Evolutionary conservation across 495 filamentous ascomycete genomes (phyloP).

Genomic region (Pseudoneurospora amorphoporcata): DNA sequence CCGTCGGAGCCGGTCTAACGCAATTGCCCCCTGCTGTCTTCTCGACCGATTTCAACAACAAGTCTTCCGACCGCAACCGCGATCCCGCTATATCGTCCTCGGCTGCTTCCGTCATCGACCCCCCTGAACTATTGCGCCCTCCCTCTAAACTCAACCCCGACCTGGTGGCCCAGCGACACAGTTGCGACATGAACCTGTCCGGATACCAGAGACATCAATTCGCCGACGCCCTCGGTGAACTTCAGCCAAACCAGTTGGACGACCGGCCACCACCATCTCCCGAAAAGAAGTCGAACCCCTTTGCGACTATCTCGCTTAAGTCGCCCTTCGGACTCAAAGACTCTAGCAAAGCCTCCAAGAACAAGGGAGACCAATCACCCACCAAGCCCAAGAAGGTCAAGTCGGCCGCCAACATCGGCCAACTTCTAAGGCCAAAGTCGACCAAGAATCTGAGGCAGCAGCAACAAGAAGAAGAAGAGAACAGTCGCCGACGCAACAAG

Average conservation of each 20-base stretch:
- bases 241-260: conserved; percentile 39
- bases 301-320: conserved; percentile 58
- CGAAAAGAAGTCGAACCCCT: conserved; percentile 46
- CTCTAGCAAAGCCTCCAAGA: conserved; percentile 33
- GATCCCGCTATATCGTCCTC: background rate
- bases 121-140: background rate
- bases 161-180: background rate
- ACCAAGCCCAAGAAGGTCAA: conserved; percentile 72
- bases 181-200: conserved; percentile 9
- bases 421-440: conserved; percentile 50
- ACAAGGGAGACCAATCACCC: conserved; percentile 23
- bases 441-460: conserved; percentile 40
- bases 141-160: conserved; percentile 8
- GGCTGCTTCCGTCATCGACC: background rate
- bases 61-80: background rate
- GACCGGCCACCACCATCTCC: conserved; percentile 26
- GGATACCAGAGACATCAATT: conserved; percentile 22
- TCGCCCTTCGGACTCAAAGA: conserved; percentile 42
- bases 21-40: conserved; percentile 18
- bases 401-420: conserved; percentile 67
- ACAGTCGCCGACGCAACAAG: conserved; percentile 31
- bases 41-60: background rate
- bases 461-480: conserved; percentile 27
- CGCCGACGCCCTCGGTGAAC: conserved; percentile 37
- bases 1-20: conserved; percentile 29